Conservation (phyloP, 805 yeast species). For the Pichia ethanolica region DNA sequence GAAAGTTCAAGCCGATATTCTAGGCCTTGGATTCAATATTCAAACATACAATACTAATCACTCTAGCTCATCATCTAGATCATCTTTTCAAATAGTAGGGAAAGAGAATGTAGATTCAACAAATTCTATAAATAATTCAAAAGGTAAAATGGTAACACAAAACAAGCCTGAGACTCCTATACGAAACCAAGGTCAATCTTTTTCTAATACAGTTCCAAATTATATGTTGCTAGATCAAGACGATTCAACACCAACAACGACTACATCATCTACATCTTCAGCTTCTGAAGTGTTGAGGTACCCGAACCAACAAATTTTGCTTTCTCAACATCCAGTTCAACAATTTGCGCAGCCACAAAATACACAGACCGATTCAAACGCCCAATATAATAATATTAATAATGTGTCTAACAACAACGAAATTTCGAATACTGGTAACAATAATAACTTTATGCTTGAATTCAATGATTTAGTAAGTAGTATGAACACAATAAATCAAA, state of each 20-base stretch:
- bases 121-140: neutral
- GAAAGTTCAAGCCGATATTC: slow-evolving; percentile 30
- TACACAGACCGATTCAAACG: neutral
- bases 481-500: slow-evolving; percentile 2
- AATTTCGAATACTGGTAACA: neutral
- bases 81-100: neutral
- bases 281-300: neutral
- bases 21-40: slow-evolving; percentile 11
- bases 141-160: neutral
- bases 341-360: neutral
- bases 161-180: neutral
- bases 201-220: neutral
- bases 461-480: slow-evolving; percentile 6
- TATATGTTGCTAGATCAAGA: neutral
- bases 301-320: neutral
- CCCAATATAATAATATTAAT: neutral
- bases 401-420: neutral
- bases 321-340: neutral
- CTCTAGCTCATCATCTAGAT: neutral
- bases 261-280: neutral
- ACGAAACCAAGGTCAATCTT: neutral
- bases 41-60: neutral
- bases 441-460: slow-evolving; percentile 7
- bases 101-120: too few relatives aligned
- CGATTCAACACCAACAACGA: neutral